A percentile compares a stretch with the other conserved stretches of the same genome.
These are phyloP conservation scores for Rhizophora mangle DNA, from an alignment of 345 rosid species.

Conservation along the genomic window DNA sequence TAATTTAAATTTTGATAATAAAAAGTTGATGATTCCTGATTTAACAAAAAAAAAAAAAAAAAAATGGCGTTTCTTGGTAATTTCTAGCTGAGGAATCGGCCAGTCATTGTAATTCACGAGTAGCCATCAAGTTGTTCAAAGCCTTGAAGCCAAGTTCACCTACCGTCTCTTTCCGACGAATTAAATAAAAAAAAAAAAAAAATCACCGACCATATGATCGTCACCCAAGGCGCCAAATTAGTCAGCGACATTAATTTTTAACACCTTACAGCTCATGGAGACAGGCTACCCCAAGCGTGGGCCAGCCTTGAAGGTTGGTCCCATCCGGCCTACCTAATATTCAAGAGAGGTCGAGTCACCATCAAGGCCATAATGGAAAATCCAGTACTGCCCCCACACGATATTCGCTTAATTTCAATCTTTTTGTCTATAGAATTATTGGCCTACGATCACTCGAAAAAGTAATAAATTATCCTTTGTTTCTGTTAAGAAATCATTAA, in stretches of 20 bases:
- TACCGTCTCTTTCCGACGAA: too few relatives aligned
- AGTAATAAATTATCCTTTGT: neutral
- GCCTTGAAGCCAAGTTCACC: too few relatives aligned
- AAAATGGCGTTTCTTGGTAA: too few relatives aligned
- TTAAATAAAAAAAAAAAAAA: too few relatives aligned
- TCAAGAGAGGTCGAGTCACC: conserved; percentile 18
- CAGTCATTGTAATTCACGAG: too few relatives aligned
- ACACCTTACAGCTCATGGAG: conserved; percentile 3
- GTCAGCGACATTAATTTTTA: neutral
- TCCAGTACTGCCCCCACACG: conserved; percentile 5
- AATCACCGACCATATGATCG: too few relatives aligned
- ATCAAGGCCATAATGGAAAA: conserved; percentile 14
- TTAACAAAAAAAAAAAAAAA: too few relatives aligned
- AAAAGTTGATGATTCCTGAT: too few relatives aligned
- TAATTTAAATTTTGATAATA: too few relatives aligned
- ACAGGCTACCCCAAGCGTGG: conserved; percentile 1
- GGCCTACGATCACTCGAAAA: neutral
- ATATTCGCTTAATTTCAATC: neutral
- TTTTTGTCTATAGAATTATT: neutral
- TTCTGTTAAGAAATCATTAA: too few relatives aligned
- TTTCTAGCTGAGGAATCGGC: too few relatives aligned
- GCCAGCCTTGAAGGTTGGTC: conserved; percentile 2
- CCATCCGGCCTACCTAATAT: conserved; percentile 11
- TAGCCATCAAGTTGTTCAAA: too few relatives aligned
- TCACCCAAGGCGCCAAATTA: neutral